These are phyloP conservation scores for Dimocarpus longan DNA, from an alignment of 345 rosid species.

Conservation along the genomic window DNA sequence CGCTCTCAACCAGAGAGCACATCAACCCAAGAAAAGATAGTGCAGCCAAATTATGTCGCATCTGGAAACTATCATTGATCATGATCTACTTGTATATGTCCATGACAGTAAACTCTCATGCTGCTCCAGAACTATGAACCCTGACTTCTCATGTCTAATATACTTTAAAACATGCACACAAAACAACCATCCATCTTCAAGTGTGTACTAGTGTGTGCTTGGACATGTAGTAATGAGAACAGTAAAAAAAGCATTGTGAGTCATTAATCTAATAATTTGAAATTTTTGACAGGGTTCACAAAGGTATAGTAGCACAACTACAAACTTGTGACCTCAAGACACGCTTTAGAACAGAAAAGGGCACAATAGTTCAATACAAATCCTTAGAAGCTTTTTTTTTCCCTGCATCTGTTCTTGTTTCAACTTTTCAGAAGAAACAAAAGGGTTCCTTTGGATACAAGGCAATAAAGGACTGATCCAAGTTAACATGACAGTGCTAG, in stretches of 20 bases:
- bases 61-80: not conserved
- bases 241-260: not conserved
- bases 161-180: not conserved
- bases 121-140: not conserved
- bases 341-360: not conserved
- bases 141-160: not conserved
- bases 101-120: not conserved
- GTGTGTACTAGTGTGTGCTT: not conserved
- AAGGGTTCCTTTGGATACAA: not conserved
- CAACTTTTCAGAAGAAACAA: not conserved
- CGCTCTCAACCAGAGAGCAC: not conserved
- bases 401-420: not conserved
- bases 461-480: not conserved
- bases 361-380: not conserved
- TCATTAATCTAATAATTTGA: not conserved
- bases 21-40: not conserved
- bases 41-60: not conserved
- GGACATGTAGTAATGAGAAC: not conserved
- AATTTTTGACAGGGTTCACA: not conserved
- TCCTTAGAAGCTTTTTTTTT: not conserved
- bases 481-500: not conserved
- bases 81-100: not conserved
- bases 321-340: not conserved
- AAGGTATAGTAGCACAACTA: not conserved
- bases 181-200: not conserved